Base-by-base conservation (phyloP, 208 protist species). In the Trypanosomatidae sp. region DNA sequence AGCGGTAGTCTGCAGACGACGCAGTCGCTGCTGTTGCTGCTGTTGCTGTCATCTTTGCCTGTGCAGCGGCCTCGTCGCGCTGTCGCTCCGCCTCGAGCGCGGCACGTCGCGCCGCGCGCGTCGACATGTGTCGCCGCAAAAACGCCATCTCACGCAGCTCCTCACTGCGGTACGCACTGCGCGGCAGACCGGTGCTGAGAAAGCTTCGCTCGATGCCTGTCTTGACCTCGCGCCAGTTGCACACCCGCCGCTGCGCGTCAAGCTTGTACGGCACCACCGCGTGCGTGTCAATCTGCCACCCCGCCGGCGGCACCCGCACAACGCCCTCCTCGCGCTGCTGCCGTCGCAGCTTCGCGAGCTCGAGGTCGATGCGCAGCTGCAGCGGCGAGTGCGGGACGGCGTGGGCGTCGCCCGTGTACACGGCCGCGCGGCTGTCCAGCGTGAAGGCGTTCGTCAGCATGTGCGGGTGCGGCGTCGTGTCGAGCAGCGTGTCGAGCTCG, bases 161-260 rank as follows among this genome's bases (percentile, higher is more conserved):
- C 32, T 52, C 49, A 10, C 63, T 65, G 6, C 63, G 83, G 64
- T 90, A 93, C n/a, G 77, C 71, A 42, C 77, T 70, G 45, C 68
- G 51, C 24, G 78, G 77, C 38, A 93, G 62, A 0, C 85, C 80
- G 18, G 74, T 72, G 20, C 63, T 59, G 20, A 86, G 56, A 56
- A 93, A 93, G 2, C 79, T 87, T 41, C 69, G 53, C 63, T 93
- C 85, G 48, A 93, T 83, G 19, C 80, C 77, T 22, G 61, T 64
- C 62, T 88, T 93, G 40, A 93, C 85, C 42, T 79, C 80, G 2
- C 85, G 69, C 81, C 85, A 93, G 61, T 93, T 93, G 16, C 63
- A 66, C 21, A 93, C 59, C 30, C 52, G 72, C 43, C 66, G 71
- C 16, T 82, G 59, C 16, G 56, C 52, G 60, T 90, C 68, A 18